Evolutionary conservation across 2,329 filamentous ascomycete species (phyloP), one percentile per base, ranked within the genome.

Genomic region (Trichoderma sp.): DNA sequence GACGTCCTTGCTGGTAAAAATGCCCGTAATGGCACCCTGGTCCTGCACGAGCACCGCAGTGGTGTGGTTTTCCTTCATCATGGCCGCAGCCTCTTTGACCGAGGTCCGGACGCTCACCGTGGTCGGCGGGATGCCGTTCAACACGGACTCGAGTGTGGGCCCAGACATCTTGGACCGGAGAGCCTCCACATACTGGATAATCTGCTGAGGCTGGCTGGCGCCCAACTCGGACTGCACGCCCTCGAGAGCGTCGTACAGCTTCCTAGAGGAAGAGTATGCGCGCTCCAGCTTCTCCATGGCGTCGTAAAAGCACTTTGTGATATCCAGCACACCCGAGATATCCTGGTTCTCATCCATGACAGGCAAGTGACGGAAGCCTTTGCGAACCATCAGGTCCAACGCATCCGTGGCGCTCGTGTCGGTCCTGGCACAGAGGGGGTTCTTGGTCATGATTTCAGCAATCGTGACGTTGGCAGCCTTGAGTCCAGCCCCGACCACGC

Each of bases 321-420:
- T 99, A 82, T 99, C 96, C 69, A 99, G 86, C 76, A 99, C 95
- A 85, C 96, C 96, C 8, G 95, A 97, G 74, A 99, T 99, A 79
- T 99, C 95, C 83, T 99, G 96, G 82, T 99, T 98, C 85, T 99
- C 96, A 82, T 99, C 96, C 96, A 99, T 99, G 75, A 99, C 96
- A 3, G 96, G 96, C 79, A 99, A 83, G 85, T 99, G 96, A 76
- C 96, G 91, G 86, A 99, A 99, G 20, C 96, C 96, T 84, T 98
- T 98, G 77, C 95, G 89, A 71, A 99, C 96, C 96, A 99, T 99
- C 71, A 98, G 87, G 82, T 99, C 95, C 74, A 99, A 85, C 36
- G 96, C 96, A 85, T 99, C 96, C 57, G 96, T 99, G 43, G 96
- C 96, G 82, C 95, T 98, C 39, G 96, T 99, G 80, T 99, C 96